Conservation (phyloP, 2,329 filamentous ascomycete species). For the Rhynchosporium agropyri region DNA sequence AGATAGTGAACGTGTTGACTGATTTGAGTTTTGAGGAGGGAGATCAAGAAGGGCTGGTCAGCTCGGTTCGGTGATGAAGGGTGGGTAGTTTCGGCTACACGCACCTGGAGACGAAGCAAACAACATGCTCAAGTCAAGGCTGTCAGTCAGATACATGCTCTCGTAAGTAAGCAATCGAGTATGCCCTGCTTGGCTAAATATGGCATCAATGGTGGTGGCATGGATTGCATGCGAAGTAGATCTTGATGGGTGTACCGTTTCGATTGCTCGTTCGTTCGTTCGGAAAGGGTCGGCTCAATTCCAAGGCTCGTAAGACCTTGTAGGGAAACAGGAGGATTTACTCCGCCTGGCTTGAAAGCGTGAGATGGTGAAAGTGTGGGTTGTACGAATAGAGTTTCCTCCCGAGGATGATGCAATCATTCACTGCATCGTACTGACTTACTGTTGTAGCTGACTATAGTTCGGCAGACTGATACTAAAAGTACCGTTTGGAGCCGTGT, state of each 20-base stretch:
- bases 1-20: constrained; percentile 7
- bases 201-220: too few relatives aligned
- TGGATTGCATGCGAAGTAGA: background rate
- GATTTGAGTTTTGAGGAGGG: background rate
- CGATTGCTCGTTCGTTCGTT: background rate
- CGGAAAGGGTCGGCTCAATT: constrained; percentile 11
- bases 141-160: background rate
- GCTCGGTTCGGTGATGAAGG: background rate
- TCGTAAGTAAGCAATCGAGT: constrained; percentile 16
- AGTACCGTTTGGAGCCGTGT: background rate
- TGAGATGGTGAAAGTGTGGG: background rate
- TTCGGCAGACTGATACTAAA: constrained; percentile 7
- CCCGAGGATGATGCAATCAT: background rate
- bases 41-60: background rate
- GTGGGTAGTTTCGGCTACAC: background rate
- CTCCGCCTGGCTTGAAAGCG: background rate
- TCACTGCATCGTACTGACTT: too few relatives aligned
- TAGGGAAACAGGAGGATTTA: background rate
- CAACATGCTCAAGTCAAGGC: background rate
- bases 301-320: background rate
- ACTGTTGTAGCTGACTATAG: too few relatives aligned
- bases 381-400: constrained; percentile 3
- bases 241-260: background rate
- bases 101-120: constrained; percentile 2
- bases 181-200: background rate